A percentile compares a stretch with the other conserved stretches of the same genome.
Evolutionary conservation across 1,284 basidiomycete genomes (phyloP).

Genomic region (Sutorius eximius): DNA sequence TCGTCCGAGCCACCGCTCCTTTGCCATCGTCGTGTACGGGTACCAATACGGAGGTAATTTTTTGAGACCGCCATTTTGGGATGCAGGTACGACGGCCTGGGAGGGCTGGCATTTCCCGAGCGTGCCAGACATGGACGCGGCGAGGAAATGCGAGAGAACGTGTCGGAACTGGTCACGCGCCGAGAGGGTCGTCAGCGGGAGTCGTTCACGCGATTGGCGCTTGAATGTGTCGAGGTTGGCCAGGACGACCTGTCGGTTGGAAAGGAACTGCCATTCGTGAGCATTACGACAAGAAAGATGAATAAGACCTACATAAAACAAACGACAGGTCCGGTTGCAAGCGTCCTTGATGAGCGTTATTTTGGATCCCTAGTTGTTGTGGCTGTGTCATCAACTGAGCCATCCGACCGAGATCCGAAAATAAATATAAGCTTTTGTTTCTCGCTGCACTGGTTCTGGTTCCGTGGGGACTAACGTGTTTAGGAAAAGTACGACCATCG

Average conservation of each 20-base stretch:
- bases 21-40: slow-evolving; percentile 88
- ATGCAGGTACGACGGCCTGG: slow-evolving; percentile 13
- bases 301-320: slow-evolving; percentile 21
- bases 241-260: slow-evolving; percentile 33
- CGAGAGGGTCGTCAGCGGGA: slow-evolving; percentile 47
- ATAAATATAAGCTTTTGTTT: not conserved
- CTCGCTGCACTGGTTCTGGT: not conserved
- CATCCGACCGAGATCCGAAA: not conserved
- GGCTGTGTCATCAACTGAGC: slow-evolving; percentile 18
- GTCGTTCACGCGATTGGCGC: slow-evolving; percentile 37
- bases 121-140: slow-evolving; percentile 45
- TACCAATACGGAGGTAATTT: slow-evolving; percentile 80
- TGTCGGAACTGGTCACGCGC: slow-evolving; percentile 53
- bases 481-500: not conserved
- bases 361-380: slow-evolving; percentile 15
- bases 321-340: slow-evolving; percentile 28
- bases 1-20: slow-evolving; percentile 84
- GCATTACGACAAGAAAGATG: not conserved
- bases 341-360: slow-evolving; percentile 21
- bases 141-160: slow-evolving; percentile 50
- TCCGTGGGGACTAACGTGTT: not conserved
- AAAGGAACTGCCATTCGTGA: slow-evolving; percentile 20
- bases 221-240: slow-evolving; percentile 31
- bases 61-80: slow-evolving; percentile 49
- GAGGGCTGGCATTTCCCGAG: slow-evolving; percentile 24